phyloP scores from a whole-genome alignment of 345 rosid species.

The Acer campestre region DNA sequence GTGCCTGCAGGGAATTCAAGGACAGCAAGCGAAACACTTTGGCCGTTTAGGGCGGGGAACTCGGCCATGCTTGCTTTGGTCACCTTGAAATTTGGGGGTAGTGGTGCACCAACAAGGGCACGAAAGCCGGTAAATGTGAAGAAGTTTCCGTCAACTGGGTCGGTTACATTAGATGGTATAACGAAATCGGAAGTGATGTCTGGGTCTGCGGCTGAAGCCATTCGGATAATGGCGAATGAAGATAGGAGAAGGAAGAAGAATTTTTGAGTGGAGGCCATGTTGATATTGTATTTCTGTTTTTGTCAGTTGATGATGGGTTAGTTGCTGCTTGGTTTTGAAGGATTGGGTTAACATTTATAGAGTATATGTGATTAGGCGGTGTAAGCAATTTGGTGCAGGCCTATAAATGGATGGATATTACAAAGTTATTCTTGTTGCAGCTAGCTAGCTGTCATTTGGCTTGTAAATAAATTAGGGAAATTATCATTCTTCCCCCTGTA shows the following conservation, averaged over 20 bases:
- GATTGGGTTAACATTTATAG: neutral
- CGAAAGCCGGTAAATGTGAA: conserved; percentile 43
- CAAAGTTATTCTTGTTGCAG: conserved; percentile 14
- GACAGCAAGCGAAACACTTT: conserved; percentile 44
- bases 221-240: conserved; percentile 12
- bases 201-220: conserved; percentile 34
- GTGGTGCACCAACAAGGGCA: neutral
- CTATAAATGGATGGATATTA: conserved; percentile 4
- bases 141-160: conserved; percentile 20
- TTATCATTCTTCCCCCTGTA: too few species aligned
- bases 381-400: conserved; percentile 15
- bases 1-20: conserved; percentile 30
- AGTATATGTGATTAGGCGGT: neutral
- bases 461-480: neutral
- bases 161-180: conserved; percentile 17
- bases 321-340: neutral
- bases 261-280: conserved; percentile 22
- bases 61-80: conserved; percentile 31
- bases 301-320: neutral
- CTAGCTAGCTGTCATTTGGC: neutral
- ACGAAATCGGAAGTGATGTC: conserved; percentile 39
- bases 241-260: conserved; percentile 25
- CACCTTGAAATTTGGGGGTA: conserved; percentile 23
- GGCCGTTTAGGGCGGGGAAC: conserved; percentile 42
- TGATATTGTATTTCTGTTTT: neutral